Evolutionary conservation across 352 stramenopile species (phyloP).

Genomic region (Peronospora tabacina): DNA sequence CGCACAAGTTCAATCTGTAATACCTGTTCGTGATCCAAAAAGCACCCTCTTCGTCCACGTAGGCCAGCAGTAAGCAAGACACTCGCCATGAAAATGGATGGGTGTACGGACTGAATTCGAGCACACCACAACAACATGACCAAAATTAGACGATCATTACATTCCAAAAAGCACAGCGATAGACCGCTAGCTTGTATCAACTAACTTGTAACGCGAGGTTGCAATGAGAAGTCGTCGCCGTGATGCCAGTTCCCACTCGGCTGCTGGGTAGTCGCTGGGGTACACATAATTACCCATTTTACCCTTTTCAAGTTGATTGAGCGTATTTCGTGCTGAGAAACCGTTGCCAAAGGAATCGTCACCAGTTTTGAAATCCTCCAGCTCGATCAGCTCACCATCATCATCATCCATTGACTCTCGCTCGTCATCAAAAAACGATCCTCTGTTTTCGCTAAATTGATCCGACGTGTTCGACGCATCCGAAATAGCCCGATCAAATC

Average conservation of each 20-base stretch:
- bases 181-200: slow-evolving; percentile 1
- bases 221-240: slow-evolving; percentile 60
- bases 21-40: slow-evolving; percentile 84
- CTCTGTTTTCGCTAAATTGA: slow-evolving; percentile 35
- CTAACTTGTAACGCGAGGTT: slow-evolving; percentile 63
- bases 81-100: slow-evolving; percentile 70
- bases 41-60: slow-evolving; percentile 68
- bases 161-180: slow-evolving; percentile 1
- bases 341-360: slow-evolving; percentile 17
- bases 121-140: slow-evolving; percentile 1
- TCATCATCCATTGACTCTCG: slow-evolving; percentile 32
- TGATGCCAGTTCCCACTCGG: slow-evolving; percentile 51
- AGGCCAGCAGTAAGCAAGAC: slow-evolving; percentile 55
- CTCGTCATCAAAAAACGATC: slow-evolving; percentile 31
- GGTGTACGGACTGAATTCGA: slow-evolving; percentile 45
- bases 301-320: slow-evolving; percentile 53
- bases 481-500: slow-evolving; percentile 29
- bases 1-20: not conserved
- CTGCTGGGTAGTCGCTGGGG: slow-evolving; percentile 45
- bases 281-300: slow-evolving; percentile 62
- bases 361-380: slow-evolving; percentile 16
- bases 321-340: slow-evolving; percentile 29
- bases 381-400: slow-evolving; percentile 22
- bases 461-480: slow-evolving; percentile 37
- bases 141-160: slow-evolving; percentile 1